Evolutionary conservation across 2,329 filamentous ascomycete genomes (phyloP), one percentile per base, ranked within the genome.

Genomic region (Scortechinia acanthostroma): DNA sequence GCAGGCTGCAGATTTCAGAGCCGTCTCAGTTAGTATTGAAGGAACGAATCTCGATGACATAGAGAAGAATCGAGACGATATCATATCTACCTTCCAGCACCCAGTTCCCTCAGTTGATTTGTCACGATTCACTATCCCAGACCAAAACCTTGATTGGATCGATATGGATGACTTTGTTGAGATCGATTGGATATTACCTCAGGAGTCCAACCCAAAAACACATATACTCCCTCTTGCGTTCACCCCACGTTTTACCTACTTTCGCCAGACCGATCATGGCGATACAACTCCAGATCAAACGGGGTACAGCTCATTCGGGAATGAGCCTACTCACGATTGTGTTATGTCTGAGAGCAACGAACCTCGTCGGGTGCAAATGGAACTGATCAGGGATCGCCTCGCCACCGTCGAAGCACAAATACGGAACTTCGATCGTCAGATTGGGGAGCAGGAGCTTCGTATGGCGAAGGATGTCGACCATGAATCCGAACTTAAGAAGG

Each of bases 91-190:
- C 6, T 40, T 40, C 35, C 35, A 40, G 17, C 35, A 40, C 13
- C 35, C 35, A 17, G 47, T 44, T 5, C 51, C 49, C 20, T 67
- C 70, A 1, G 69, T 68, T 10, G 73, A 80, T 55, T 66, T 87
- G 47, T 85, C 83, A 2, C 77, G 77, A 42, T 88, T 88, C 54
- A 81, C 76, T 0, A 88, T 88, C 43, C 83, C 83, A 0, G 84
- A 88, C 56, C 82, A 84, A 37, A 84, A 88, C 51, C 75, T 84
- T 53, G 77, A 76, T 19, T 88, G 84, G 84, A 80, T 88, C 48
- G 84, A 88, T 53, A 87, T 88, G 81, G 84, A 88, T 57, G 84
- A 88, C 54, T 88, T 88, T 55, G 81, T 88, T 25, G 84, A 88
- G 56, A 62, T 88, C 19, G 84, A 86, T 53, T 88, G 84, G 84